Evolutionary conservation across 768 basidiomycete species (phyloP).

Genomic region (Hericium alpestre): DNA sequence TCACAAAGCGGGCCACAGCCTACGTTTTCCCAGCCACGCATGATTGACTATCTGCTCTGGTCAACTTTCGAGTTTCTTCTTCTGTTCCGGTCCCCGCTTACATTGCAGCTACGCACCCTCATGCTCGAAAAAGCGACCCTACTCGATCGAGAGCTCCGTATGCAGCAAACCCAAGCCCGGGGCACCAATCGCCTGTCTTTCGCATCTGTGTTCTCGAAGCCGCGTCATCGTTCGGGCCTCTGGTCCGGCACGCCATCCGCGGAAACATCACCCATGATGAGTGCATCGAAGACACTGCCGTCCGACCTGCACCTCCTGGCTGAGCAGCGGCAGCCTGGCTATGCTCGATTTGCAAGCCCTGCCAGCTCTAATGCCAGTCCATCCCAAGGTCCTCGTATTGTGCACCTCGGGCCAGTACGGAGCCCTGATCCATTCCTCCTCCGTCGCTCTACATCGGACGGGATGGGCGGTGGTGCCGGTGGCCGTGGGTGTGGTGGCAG

Average conservation of each 20-base stretch:
- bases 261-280: conserved; percentile 30
- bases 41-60: conserved; percentile 66
- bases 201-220: conserved; percentile 43
- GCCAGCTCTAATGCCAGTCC: conserved; percentile 23
- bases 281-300: conserved; percentile 15
- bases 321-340: conserved; percentile 28
- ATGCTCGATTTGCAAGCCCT: conserved; percentile 28
- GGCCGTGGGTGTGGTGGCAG: conserved; percentile 4
- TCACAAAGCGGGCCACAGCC: conserved; percentile 3
- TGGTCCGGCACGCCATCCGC: conserved; percentile 30
- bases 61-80: conserved; percentile 60
- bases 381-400: conserved; percentile 35
- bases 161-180: conserved; percentile 15
- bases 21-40: conserved; percentile 32
- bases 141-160: conserved; percentile 41
- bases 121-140: conserved; percentile 51
- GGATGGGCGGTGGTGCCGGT: not conserved
- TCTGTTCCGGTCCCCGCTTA: conserved; percentile 49
- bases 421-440: conserved; percentile 15
- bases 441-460: conserved; percentile 6
- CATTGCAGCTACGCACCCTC: conserved; percentile 55
- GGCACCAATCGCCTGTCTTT: conserved; percentile 32
- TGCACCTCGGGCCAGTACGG: conserved; percentile 50
- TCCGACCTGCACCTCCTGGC: conserved; percentile 5
- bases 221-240: conserved; percentile 31